Conservation (phyloP, 1,139 yeast genomes). For the Hanseniaspora sp. region DNA sequence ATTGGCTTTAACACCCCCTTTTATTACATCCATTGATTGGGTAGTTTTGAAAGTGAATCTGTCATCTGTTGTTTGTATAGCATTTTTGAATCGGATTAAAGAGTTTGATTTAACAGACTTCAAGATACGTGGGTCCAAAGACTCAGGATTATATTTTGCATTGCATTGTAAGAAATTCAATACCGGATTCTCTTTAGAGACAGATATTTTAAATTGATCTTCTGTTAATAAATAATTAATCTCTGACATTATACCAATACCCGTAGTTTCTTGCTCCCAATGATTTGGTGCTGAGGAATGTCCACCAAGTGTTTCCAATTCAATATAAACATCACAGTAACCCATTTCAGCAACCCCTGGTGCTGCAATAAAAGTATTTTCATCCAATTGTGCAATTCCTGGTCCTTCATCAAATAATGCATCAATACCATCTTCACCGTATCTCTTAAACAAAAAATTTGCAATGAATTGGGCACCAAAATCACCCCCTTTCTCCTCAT, state of each 20-base stretch:
- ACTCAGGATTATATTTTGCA: slow-evolving; percentile 33
- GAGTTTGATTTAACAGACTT: slow-evolving; percentile 8
- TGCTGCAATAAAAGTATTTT: slow-evolving; percentile 34
- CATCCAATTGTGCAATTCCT: slow-evolving; percentile 28
- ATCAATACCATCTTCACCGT: slow-evolving; percentile 41
- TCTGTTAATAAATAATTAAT: slow-evolving; percentile 36
- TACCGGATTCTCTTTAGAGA: slow-evolving; percentile 39
- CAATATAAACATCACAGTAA: slow-evolving; percentile 36
- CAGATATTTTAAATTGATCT: slow-evolving; percentile 35
- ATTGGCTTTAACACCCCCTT: slow-evolving; percentile 46
- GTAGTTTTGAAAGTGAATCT: slow-evolving; percentile 37
- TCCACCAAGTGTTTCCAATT: slow-evolving; percentile 47
- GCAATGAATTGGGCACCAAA: slow-evolving; percentile 39
- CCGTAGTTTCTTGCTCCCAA: slow-evolving; percentile 50
- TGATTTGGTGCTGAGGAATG: slow-evolving; percentile 50
- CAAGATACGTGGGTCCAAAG: slow-evolving; percentile 1
- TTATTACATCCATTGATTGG: slow-evolving; percentile 43
- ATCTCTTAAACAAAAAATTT: slow-evolving; percentile 33
- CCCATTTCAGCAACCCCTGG: slow-evolving; percentile 52
- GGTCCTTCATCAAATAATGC: slow-evolving; percentile 48
- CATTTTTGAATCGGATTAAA: not conserved
- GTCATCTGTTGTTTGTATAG: slow-evolving; percentile 17
- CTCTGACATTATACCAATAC: slow-evolving; percentile 44
- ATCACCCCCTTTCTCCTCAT: slow-evolving; percentile 49
- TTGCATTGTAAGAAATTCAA: slow-evolving; percentile 38